Evolutionary conservation across 345 rosid genomes (phyloP).

Genomic region (Isatis tinctoria): DNA sequence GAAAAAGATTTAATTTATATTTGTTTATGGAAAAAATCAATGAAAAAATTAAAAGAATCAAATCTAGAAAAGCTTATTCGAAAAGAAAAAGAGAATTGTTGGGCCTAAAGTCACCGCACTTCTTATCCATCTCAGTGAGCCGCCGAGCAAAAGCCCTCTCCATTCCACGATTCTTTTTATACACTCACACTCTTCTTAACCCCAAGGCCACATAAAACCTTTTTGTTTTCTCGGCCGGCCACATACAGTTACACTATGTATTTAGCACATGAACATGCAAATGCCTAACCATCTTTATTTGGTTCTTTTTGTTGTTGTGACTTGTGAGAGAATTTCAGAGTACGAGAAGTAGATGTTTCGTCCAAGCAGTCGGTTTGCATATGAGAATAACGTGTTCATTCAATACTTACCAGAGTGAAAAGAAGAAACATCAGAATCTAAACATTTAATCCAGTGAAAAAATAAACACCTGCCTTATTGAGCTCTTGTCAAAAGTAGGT

Average conservation of each 20-base stretch:
- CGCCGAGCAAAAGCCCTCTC: background rate
- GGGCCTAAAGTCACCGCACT: too few species aligned
- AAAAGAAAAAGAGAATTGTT: too few species aligned
- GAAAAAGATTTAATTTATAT: too few species aligned
- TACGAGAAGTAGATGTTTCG: background rate
- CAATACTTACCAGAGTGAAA: background rate
- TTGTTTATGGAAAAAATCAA: too few species aligned
- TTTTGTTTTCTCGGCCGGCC: too few species aligned
- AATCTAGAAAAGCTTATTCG: too few species aligned
- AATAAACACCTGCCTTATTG: constrained; percentile 10
- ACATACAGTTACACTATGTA: background rate
- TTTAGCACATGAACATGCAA: background rate
- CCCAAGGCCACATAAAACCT: too few species aligned
- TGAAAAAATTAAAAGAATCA: too few species aligned
- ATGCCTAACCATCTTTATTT: background rate
- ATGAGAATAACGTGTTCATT: background rate
- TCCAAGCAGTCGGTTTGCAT: background rate
- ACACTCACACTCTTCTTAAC: too few species aligned
- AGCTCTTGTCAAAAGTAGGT: constrained; percentile 12
- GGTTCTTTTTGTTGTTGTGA: background rate
- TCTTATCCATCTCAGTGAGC: too few species aligned
- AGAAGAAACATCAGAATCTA: background rate
- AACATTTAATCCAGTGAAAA: background rate
- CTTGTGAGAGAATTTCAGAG: background rate
- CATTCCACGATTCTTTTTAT: too few species aligned